Base-by-base conservation (phyloP, 371 early-diverging fungal genomes). In the Mucor ambiguus region DNA sequence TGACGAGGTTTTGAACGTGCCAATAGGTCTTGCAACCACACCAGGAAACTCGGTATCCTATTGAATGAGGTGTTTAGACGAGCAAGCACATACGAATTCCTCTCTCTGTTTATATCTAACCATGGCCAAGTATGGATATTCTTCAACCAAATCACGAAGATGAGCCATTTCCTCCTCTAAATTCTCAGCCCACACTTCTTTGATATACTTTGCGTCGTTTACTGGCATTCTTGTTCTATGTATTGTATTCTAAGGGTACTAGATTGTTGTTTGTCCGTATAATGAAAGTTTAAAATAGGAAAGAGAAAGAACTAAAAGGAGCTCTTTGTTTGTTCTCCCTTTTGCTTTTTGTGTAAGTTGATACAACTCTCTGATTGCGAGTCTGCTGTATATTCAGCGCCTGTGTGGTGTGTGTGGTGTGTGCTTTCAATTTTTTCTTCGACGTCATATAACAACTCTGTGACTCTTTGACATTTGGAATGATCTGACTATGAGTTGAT, bases 21-120 rank as follows among this genome's bases (percentile, higher is more conserved):
- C 99, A 44, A 99, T 94, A 11, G 99, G 99, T 71, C 99, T 87
- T 11, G 99, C 99, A 22, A 99, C 98, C 5, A 99, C 98, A 48
- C 99, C 99, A 49, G 99, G 99, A 73, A 99, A 99, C 80, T 99
- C 99, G 9, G 99, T 99, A 81, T 99, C 98, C 95, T 94, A 65
- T 56, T 32, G 7, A 29, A 30, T 30, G 1, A 55, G 9, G 55
- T 30, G 29, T 55, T 30, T 20, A 55, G 55, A 55, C 29, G 55
- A n/a, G 18, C 32, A 12, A 28, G 24, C 59, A 9, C 41, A 35
- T 10, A 22, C 7, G 16, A 46, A 32, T 58, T 9, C 28, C 12
- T 20, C 56, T 26, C 49, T 26, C 26, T 46, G 10, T 61, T 56
- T n/a, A 3, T 29, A 33, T 55, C 58, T 64, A 83, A 95, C 98